Base-by-base conservation (phyloP, 2,329 filamentous ascomycete species). In the Aspergillus jensenii region DNA sequence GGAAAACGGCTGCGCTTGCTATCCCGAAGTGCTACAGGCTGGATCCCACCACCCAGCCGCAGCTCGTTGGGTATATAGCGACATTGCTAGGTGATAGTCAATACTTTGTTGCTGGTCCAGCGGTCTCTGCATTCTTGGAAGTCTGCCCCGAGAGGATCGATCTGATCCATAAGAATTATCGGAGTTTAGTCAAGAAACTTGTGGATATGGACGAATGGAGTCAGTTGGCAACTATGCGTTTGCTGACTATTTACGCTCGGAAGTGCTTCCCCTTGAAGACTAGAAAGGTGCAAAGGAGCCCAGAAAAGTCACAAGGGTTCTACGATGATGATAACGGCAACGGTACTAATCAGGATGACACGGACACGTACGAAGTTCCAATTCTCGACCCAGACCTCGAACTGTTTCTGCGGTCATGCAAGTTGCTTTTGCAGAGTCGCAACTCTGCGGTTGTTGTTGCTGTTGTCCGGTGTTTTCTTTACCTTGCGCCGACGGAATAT, bases 201-300 rank as follows among this genome's bases (percentile, higher is more conserved):
- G 91, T 97, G 23, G 95, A 99, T 71, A 99, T 99, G 95, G 95
- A 99, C 70, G 95, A 99, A 76, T 99, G 95, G 95, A 90, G 92
- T 43, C 95, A 99, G 76, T 75, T 98, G 54, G 89, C 91, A 2
- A 90, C 90, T 3, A 71, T 99, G 65, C 84, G 87, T 40, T 79
- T 99, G 63, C 88, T 98, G 85, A 88, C 90, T 1, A 79, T 87
- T 21, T 99, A 99, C 73, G 87, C 90, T 2, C 86, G 95, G 55
- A 90, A 85, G 70, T 97, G 91, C 73, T 99, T 99, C 66, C 93
- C 95, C 0, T 82, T 83, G 55, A 83, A 84, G 70, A 89, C 81
- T 8, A 80, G 80, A 63, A 86, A 81, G 63, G 76, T 83, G 2
- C 85, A 80, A 43, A 86, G 23, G 15, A 56, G 19, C 11, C 50